These are phyloP conservation scores for Platanthera guangdongensis DNA, from an alignment of 106 monocot species.

Conservation along the genomic window DNA sequence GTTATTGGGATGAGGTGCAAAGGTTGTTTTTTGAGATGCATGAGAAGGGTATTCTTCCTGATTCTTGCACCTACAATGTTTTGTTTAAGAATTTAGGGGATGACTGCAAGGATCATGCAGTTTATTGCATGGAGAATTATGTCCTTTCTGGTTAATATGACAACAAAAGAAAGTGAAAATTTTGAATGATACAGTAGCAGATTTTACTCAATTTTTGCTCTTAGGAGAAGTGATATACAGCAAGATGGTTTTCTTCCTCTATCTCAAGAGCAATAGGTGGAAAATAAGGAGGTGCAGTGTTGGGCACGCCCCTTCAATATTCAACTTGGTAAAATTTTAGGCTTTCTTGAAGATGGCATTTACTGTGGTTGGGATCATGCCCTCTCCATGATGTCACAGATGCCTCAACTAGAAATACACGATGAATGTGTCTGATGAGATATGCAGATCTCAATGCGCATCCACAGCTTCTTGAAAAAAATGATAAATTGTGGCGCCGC, in stretches of 20 bases:
- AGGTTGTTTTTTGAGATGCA: conserved; percentile 67
- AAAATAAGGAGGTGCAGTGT: not conserved
- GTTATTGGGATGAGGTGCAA: conserved; percentile 59
- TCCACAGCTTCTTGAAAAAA: not conserved
- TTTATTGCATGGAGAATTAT: conserved; percentile 42
- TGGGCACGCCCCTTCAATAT: not conserved
- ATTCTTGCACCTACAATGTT: conserved; percentile 44
- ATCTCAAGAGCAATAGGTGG: not conserved
- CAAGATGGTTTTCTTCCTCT: not conserved
- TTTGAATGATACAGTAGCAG: not conserved
- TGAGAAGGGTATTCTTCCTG: conserved; percentile 52
- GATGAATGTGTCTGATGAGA: not conserved
- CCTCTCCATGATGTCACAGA: not conserved
- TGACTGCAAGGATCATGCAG: conserved; percentile 23
- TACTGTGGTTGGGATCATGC: not conserved
- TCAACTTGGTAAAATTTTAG: not conserved
- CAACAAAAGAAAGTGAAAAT: not conserved
- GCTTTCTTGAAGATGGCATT: not conserved
- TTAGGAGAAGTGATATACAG: not conserved
- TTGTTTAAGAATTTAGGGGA: conserved; percentile 56
- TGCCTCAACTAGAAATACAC: not conserved
- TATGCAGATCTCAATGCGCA: not conserved
- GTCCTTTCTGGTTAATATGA: conserved; percentile 28
- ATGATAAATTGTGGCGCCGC: not conserved
- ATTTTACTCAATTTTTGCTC: not conserved